A percentile compares a stretch with the other conserved stretches of the same genome.
Evolutionary conservation across 106 monocot species (phyloP).

Genomic region (Dioscorea zingiberensis): DNA sequence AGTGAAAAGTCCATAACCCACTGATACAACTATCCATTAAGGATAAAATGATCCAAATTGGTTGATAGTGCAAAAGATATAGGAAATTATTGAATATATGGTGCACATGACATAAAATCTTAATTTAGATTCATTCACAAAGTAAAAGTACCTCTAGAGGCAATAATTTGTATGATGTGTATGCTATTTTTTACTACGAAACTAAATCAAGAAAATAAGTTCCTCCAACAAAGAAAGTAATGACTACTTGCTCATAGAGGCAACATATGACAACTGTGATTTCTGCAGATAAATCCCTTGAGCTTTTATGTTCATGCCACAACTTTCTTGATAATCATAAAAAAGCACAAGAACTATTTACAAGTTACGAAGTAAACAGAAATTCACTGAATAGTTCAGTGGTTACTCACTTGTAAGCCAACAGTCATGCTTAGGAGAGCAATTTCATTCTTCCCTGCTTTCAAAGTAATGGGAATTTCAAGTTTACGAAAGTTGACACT

Average conservation of each 20-base stretch:
- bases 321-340: not conserved
- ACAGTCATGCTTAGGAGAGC: conserved; percentile 94
- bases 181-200: too few relatives aligned
- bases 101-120: too few relatives aligned
- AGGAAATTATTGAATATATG: too few relatives aligned
- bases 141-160: too few relatives aligned
- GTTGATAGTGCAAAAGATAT: not conserved
- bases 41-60: not conserved
- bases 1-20: not conserved
- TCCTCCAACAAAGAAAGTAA: not conserved
- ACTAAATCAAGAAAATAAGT: not conserved
- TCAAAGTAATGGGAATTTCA: conserved; percentile 56
- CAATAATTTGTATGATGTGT: too few relatives aligned
- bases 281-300: too few relatives aligned
- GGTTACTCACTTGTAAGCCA: conserved; percentile 73
- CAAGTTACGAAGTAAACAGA: not conserved
- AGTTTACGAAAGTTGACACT: conserved; percentile 41
- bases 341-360: not conserved
- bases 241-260: not conserved
- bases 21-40: not conserved
- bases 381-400: not conserved
- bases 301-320: not conserved
- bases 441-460: conserved; percentile 70
- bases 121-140: too few relatives aligned
- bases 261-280: not conserved